Evolutionary conservation across 2,329 filamentous ascomycete species (phyloP), one percentile per base, ranked within the genome.

Genomic region (Exophiala lecanii-corni): DNA sequence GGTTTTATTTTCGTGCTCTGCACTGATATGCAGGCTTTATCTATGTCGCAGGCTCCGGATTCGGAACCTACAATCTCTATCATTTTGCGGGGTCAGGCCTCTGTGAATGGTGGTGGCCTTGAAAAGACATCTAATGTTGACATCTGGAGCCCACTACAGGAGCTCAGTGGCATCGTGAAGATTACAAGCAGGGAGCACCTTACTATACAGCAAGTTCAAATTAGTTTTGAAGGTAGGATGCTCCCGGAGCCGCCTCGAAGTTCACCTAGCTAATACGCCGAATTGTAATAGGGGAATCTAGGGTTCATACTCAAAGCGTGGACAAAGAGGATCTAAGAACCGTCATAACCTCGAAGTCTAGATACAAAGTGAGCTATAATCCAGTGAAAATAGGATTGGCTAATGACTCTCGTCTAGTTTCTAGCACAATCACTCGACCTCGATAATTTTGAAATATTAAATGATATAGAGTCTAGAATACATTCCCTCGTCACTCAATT

Each of bases 361-460:
- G 25, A 28, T 28, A 28, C n/a, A 28, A 28, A 28, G 25, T 28
- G 25, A n/a, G 25, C n/a, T n/a, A 28, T 28, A n/a, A 28, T 9
- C 25, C 25, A 28, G 25, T n/a, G 25, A 9, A n/a, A 28, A 28
- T 28, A 9, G 25, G n/a, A 28, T 28, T 28, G 25, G 9, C 25
- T 28, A n/a, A 28, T 28, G 25, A 28, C n/a, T n/a, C 25, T 28
- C 25, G n/a, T 28, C 25, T 28, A 28, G 25, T 28, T 28, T 9
- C 25, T 28, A 36, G 13, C n/a, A 12, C 5, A 36, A 19, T 17
- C 12, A 9, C 5, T 15, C 21, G 37, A 39, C 21, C 21, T 39
- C 10, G 13, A 39, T 5, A 16, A 31, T 30, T 39, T 39, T 18
- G 37, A 31, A 31, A 30, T 18, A 18, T 30, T 16, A 39, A 39